Evolutionary conservation across 371 early-diverging fungal genomes (phyloP).

Genomic region (Mortierella sp.): DNA sequence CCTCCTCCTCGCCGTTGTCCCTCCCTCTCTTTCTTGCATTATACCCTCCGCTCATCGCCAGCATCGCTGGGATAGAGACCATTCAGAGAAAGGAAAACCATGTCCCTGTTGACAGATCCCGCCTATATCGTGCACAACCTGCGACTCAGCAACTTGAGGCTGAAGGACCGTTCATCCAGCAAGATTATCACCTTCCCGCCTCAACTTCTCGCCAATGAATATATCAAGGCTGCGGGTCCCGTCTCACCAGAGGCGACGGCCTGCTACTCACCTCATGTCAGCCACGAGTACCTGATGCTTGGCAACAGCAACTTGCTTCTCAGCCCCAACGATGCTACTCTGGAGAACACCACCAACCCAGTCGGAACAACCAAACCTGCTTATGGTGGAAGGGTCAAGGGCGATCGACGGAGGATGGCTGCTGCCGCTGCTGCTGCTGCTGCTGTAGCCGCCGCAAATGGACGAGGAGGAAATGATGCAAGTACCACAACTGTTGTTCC

Average conservation of each 20-base stretch:
- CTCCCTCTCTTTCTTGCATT: no score
- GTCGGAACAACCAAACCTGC: conserved; percentile 10
- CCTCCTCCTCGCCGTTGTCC: no score
- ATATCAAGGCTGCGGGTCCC: conserved; percentile 78
- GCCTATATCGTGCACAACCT: conserved; percentile 82
- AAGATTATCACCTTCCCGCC: conserved; percentile 78
- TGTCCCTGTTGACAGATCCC: conserved; percentile 80
- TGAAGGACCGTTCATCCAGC: conserved; percentile 76
- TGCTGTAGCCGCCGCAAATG: conserved; percentile 55
- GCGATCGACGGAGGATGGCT: conserved; percentile 55
- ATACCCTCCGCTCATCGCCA: no score
- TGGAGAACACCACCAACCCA: background rate
- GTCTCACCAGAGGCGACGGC: conserved; percentile 78
- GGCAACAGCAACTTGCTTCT: conserved; percentile 25
- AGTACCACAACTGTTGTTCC: conserved; percentile 27
- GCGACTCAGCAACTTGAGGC: conserved; percentile 77
- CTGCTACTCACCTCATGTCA: conserved; percentile 72
- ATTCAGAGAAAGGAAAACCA: no score
- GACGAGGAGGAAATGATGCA: conserved; percentile 40
- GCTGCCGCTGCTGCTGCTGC: conserved; percentile 52
- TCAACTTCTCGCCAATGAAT: conserved; percentile 77
- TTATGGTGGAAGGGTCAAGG: conserved; percentile 21
- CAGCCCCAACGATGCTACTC: conserved; percentile 17
- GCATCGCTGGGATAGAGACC: no score
- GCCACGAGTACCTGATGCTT: conserved; percentile 56